A percentile compares a stretch with the other conserved stretches of the same genome.
Conservation (phyloP, 192 early-diverging fungal species). For the Mortierella alpina region DNA sequence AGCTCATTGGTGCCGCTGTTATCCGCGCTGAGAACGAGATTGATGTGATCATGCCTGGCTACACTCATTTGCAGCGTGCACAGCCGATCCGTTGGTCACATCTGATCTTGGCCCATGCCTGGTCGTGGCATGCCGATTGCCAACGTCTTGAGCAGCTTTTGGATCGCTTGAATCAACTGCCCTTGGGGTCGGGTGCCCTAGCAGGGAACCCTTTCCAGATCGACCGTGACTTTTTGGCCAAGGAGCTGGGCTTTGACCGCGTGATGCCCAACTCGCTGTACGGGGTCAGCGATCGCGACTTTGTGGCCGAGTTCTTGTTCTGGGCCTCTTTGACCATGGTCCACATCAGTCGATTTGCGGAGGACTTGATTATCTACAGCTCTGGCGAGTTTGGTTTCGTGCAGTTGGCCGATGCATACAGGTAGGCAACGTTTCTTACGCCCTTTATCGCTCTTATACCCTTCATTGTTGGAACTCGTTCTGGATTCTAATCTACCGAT, state of each 20-base stretch:
- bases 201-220: slow-evolving; percentile 98
- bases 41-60: slow-evolving; percentile 98
- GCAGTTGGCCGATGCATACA: slow-evolving; percentile 94
- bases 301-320: slow-evolving; percentile 97
- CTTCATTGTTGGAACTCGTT: not conserved
- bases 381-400: slow-evolving; percentile 96
- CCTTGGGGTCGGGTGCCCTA: slow-evolving; percentile 93
- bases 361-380: slow-evolving; percentile 97
- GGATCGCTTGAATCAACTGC: slow-evolving; percentile 84
- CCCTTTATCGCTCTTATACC: not conserved
- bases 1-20: slow-evolving; percentile 79
- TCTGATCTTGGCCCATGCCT: slow-evolving; percentile 90
- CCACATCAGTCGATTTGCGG: slow-evolving; percentile 89
- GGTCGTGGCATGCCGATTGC: slow-evolving; percentile 89
- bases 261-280: slow-evolving; percentile 92
- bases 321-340: slow-evolving; percentile 93
- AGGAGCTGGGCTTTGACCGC: slow-evolving; percentile 88
- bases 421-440: slow-evolving; percentile 42
- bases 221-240: slow-evolving; percentile 89
- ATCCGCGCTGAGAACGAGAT: slow-evolving; percentile 88
- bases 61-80: slow-evolving; percentile 98
- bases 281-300: slow-evolving; percentile 95
- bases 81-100: slow-evolving; percentile 99
- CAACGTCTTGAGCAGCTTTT: slow-evolving; percentile 85
- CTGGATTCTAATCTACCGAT: not conserved